phyloP scores from a whole-genome alignment of 768 basidiomycete species.

The Goffeauzyma gilvescens region DNA sequence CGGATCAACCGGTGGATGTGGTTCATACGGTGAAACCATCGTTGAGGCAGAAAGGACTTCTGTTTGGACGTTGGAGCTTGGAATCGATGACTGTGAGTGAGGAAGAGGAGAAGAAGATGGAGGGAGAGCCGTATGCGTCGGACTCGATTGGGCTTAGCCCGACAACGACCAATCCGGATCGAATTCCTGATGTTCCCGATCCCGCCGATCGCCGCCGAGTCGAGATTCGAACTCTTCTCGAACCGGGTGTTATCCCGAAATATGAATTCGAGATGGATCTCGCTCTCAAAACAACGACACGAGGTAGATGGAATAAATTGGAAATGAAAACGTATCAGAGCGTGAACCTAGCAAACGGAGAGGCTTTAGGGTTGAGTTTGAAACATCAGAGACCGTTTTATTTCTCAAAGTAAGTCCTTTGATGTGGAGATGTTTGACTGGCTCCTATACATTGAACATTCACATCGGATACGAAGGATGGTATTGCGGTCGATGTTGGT shows the following conservation, averaged over 20 bases:
- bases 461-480: no score
- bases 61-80: conserved; percentile 25
- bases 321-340: conserved; percentile 56
- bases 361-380: conserved; percentile 47
- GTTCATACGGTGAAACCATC: conserved; percentile 59
- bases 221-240: conserved; percentile 21
- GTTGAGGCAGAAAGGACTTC: conserved; percentile 41
- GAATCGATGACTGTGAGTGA: conserved; percentile 7
- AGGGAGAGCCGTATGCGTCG: no score
- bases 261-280: conserved; percentile 33
- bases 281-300: conserved; percentile 40
- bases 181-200: not conserved
- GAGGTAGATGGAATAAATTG: conserved; percentile 50
- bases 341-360: conserved; percentile 56
- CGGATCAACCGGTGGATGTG: conserved; percentile 44
- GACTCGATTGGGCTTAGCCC: not conserved
- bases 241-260: conserved; percentile 24
- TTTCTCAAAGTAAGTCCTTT: conserved; percentile 70
- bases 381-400: conserved; percentile 80
- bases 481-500: no score
- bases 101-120: no score
- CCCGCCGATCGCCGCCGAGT: conserved; percentile 3
- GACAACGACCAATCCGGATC: not conserved
- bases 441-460: no score
- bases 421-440: not conserved